Conservation (phyloP, 1,284 basidiomycete genomes). For the Marasmius oreades region DNA sequence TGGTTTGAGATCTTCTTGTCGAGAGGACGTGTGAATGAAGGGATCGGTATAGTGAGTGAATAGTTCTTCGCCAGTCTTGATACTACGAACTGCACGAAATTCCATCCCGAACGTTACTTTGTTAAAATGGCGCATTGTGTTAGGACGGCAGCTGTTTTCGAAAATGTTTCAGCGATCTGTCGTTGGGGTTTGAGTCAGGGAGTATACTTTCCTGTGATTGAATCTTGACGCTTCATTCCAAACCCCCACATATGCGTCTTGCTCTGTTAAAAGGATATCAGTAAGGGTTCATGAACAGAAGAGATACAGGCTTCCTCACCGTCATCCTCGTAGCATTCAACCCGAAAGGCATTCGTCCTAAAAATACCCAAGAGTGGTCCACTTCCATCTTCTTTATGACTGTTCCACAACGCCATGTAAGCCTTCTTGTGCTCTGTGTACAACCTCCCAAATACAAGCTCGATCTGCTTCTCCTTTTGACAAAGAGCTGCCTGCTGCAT, state of each 20-base stretch:
- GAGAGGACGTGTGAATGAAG: background rate
- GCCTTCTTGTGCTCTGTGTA: conserved; percentile 1
- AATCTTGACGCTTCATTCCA: conserved; percentile 15
- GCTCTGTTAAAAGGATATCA: background rate
- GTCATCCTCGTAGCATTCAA: background rate
- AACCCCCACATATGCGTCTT: background rate
- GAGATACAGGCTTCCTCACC: background rate
- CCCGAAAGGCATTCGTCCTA: conserved; percentile 4
- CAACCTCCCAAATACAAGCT: conserved; percentile 3
- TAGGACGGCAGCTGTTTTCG: conserved; percentile 5
- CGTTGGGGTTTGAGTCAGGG: background rate
- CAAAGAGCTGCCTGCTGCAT: background rate
- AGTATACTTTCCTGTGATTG: conserved; percentile 15
- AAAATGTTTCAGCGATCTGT: too few species aligned
- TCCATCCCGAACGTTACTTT: conserved; percentile 5
- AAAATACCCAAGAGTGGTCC: conserved; percentile 2
- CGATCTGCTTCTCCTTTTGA: background rate
- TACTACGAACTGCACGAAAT: conserved; percentile 4
- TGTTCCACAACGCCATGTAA: conserved; percentile 7
- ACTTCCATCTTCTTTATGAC: conserved; percentile 9
- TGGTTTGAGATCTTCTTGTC: conserved; percentile 5
- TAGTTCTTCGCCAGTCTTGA: conserved; percentile 8
- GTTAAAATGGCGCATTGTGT: background rate
- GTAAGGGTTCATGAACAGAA: too few species aligned
- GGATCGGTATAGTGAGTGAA: background rate